phyloP scores from a whole-genome alignment of 129 eudicot species.

The Ambrosia artemisiifolia region DNA sequence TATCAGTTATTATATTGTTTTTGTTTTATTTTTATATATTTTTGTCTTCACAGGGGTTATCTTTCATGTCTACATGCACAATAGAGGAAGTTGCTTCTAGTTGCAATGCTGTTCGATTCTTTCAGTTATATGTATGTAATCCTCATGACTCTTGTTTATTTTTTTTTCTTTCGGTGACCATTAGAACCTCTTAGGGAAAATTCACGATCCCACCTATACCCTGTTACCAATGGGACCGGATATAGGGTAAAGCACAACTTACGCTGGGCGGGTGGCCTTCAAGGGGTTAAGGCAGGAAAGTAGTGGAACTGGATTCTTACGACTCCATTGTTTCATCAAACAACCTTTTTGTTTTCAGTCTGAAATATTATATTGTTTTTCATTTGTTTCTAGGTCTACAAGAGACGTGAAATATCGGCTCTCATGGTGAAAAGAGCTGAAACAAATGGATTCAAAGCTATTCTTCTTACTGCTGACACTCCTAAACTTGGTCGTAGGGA shows the following conservation, averaged over 20 bases:
- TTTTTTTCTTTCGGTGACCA: too few relatives aligned
- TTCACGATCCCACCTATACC: too few relatives aligned
- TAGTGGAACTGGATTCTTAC: too few relatives aligned
- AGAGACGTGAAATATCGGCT: slow-evolving; percentile 56
- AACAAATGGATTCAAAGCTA: slow-evolving; percentile 80
- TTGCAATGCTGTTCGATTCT: slow-evolving; percentile 77
- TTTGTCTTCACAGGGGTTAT: slow-evolving; percentile 44
- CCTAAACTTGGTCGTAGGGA: slow-evolving; percentile 93
- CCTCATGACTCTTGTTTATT: slow-evolving; percentile 17
- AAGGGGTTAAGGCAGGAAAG: too few relatives aligned
- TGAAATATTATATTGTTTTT: slow-evolving; percentile 4
- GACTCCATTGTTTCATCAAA: slow-evolving; percentile 3
- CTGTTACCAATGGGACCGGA: too few relatives aligned
- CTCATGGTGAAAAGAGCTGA: slow-evolving; percentile 84
- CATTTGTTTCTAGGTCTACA: slow-evolving; percentile 46
- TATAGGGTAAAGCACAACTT: too few relatives aligned
- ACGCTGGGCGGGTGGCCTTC: too few relatives aligned
- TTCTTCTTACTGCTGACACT: slow-evolving; percentile 74
- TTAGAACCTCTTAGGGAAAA: too few relatives aligned
- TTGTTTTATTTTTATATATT: too few relatives aligned
- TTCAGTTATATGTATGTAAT: slow-evolving; percentile 63
- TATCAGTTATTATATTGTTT: neutral
- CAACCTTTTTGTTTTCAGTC: neutral
- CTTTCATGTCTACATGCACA: slow-evolving; percentile 68
- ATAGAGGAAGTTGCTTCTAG: slow-evolving; percentile 92